phyloP scores from a whole-genome alignment of 345 rosid genomes.

The Eucalyptus sp. region DNA sequence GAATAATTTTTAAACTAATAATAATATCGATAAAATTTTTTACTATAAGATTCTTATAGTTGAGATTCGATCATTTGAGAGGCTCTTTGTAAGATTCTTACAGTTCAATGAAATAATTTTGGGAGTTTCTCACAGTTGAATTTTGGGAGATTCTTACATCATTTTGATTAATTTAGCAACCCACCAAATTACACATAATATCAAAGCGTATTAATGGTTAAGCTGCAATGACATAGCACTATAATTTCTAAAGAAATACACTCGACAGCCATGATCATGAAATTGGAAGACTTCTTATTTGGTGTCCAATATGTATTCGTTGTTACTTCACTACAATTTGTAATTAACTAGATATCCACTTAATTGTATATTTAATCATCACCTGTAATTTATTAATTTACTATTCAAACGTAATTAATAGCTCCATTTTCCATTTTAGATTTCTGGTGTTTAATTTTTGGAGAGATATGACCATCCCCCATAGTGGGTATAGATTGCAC shows the following conservation, averaged over 20 bases:
- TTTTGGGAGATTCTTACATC: too few relatives aligned
- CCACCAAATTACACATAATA: not conserved
- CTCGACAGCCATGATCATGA: not conserved
- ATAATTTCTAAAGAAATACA: not conserved
- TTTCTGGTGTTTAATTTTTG: too few relatives aligned
- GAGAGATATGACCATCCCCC: not conserved
- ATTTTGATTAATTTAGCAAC: too few relatives aligned
- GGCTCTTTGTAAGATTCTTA: too few relatives aligned
- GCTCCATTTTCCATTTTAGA: not conserved
- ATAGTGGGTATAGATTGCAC: not conserved
- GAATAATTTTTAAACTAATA: too few relatives aligned
- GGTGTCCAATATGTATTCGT: rapidly evolving
- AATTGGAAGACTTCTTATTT: not conserved
- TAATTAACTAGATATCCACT: too few relatives aligned
- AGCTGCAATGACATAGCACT: not conserved
- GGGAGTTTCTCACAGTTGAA: too few relatives aligned
- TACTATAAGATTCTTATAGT: rapidly evolving
- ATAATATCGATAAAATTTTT: too few relatives aligned
- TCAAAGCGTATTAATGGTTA: too few relatives aligned
- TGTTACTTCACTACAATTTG: too few relatives aligned
- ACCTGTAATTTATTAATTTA: not conserved
- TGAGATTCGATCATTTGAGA: too few relatives aligned
- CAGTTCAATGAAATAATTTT: too few relatives aligned
- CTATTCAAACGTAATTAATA: not conserved
- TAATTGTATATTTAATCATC: not conserved